Evolutionary conservation across 225 moss, liverwort and hornwort species (phyloP).

Genomic region (Lunularia cruciata): DNA sequence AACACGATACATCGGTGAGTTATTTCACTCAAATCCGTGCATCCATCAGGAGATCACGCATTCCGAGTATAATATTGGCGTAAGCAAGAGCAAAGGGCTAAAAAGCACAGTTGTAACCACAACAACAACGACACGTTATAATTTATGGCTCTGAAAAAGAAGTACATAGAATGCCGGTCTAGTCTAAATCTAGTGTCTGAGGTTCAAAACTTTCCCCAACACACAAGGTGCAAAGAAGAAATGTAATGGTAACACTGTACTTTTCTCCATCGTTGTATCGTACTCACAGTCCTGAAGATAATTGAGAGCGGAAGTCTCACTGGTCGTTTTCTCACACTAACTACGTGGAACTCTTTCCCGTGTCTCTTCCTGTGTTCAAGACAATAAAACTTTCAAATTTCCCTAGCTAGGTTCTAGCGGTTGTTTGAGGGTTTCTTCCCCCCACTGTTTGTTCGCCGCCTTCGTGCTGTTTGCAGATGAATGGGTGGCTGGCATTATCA

Average conservation of each 20-base stretch:
- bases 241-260: not conserved
- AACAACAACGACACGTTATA: not conserved
- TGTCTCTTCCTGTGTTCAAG: not conserved
- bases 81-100: too few relatives aligned
- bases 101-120: too few relatives aligned
- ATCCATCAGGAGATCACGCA: too few relatives aligned
- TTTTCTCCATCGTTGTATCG: conserved; percentile 20
- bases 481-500: too few relatives aligned
- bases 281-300: conserved; percentile 16
- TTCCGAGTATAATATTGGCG: too few relatives aligned
- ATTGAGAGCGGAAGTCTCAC: conserved; percentile 12
- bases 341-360: not conserved
- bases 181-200: not conserved
- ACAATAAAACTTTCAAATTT: not conserved
- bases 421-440: not conserved
- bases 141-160: conserved; percentile 10
- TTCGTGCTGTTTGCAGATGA: not conserved
- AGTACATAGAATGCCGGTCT: conserved; percentile 16
- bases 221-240: conserved; percentile 8
- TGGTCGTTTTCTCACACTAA: not conserved
- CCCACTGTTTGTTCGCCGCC: not conserved
- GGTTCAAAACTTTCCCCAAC: conserved; percentile 9
- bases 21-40: too few relatives aligned
- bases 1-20: too few relatives aligned
- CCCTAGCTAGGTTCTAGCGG: not conserved